Evolutionary conservation across 1,284 basidiomycete species (phyloP).

Genomic region (Polyporus tsugae): DNA sequence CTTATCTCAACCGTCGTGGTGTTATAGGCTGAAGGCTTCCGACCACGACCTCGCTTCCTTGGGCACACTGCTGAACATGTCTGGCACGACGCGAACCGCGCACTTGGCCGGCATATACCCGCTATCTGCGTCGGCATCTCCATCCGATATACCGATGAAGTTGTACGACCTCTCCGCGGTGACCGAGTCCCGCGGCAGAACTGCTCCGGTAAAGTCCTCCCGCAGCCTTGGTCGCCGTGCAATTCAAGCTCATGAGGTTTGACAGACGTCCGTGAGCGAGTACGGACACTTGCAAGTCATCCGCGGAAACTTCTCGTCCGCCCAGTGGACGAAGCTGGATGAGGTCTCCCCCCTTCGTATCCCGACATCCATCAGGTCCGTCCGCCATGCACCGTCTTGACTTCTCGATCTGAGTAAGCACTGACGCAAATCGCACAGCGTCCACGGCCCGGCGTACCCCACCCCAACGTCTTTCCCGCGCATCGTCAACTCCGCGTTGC

Average conservation of each 20-base stretch:
- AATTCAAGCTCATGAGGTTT: background rate
- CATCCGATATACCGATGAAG: slow-evolving; percentile 41
- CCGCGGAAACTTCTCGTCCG: slow-evolving; percentile 56
- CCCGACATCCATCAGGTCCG: slow-evolving; percentile 33
- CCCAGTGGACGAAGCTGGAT: slow-evolving; percentile 48
- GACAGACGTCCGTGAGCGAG: slow-evolving; percentile 2
- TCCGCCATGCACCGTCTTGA: background rate
- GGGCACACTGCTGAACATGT: slow-evolving; percentile 60
- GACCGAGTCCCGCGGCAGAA: slow-evolving; percentile 20
- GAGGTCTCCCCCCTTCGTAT: slow-evolving; percentile 40
- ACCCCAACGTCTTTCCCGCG: slow-evolving; percentile 41
- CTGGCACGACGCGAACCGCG: slow-evolving; percentile 62
- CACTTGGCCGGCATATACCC: slow-evolving; percentile 66
- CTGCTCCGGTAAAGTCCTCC: background rate
- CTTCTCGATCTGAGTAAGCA: background rate
- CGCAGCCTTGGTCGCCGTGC: background rate
- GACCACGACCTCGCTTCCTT: slow-evolving; percentile 56
- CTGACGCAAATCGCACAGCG: slow-evolving; percentile 30
- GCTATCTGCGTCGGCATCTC: slow-evolving; percentile 32
- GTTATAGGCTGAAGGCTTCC: slow-evolving; percentile 48
- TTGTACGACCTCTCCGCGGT: slow-evolving; percentile 56
- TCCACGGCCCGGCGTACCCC: slow-evolving; percentile 40
- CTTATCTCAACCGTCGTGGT: slow-evolving; percentile 11
- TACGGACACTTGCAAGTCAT: slow-evolving; percentile 58
- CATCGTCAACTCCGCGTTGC: slow-evolving; percentile 34